These are phyloP conservation scores for Colletotrichum sp. DNA, from an alignment of 2,329 filamentous ascomycete genomes.

Conservation along the genomic window DNA sequence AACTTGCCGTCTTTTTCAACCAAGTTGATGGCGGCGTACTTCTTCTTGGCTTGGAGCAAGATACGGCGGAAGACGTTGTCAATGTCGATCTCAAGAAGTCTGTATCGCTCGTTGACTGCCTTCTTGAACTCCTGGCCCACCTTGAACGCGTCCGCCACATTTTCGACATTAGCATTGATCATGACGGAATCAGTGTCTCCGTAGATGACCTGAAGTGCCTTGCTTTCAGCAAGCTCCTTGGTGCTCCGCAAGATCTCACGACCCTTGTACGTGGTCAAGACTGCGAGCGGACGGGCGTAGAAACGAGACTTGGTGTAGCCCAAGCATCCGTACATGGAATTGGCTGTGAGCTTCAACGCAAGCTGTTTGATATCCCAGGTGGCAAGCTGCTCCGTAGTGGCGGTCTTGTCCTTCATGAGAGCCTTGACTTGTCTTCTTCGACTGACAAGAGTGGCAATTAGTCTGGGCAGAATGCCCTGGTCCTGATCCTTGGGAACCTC, in stretches of 20 bases:
- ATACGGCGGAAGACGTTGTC: slow-evolving; percentile 96
- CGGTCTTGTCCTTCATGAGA: slow-evolving; percentile 92
- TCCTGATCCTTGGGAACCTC: slow-evolving; percentile 81
- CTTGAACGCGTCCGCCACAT: slow-evolving; percentile 85
- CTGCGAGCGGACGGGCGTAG: slow-evolving; percentile 91
- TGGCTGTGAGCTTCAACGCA: slow-evolving; percentile 95
- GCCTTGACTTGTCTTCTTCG: slow-evolving; percentile 92
- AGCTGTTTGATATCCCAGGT: slow-evolving; percentile 99
- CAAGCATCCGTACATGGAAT: slow-evolving; percentile 99
- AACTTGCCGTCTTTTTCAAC: slow-evolving; percentile 88
- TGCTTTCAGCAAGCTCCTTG: slow-evolving; percentile 92
- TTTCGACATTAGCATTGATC: slow-evolving; percentile 99
- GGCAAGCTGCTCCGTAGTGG: slow-evolving; percentile 83
- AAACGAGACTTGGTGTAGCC: slow-evolving; percentile 97
- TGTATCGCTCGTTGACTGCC: slow-evolving; percentile 92
- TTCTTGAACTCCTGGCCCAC: slow-evolving; percentile 95
- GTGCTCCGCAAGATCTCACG: slow-evolving; percentile 96
- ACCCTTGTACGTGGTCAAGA: slow-evolving; percentile 96
- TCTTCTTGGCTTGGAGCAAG: slow-evolving; percentile 96
- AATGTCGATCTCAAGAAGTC: slow-evolving; percentile 93
- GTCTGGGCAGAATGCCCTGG: slow-evolving; percentile 84
- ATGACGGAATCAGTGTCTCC: slow-evolving; percentile 99
- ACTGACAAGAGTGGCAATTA: slow-evolving; percentile 90
- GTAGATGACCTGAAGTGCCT: slow-evolving; percentile 93
- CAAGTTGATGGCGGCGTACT: slow-evolving; percentile 96